Conservation (phyloP, 768 basidiomycete species). For the Tylopilus sp. region DNA sequence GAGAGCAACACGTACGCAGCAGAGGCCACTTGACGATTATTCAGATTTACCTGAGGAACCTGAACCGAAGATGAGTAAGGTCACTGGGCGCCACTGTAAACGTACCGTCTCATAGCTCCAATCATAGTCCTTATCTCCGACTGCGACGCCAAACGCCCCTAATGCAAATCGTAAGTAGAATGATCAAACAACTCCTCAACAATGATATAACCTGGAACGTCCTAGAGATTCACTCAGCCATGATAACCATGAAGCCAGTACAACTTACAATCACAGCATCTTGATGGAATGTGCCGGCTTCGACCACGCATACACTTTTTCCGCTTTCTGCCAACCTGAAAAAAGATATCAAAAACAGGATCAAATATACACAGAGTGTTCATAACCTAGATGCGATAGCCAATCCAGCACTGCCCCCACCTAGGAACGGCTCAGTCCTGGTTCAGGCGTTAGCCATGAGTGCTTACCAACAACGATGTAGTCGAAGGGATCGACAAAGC, state of each 20-base stretch:
- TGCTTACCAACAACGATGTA: slow-evolving; percentile 13
- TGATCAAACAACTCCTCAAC: neutral
- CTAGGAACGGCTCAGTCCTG: neutral
- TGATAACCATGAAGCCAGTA: neutral
- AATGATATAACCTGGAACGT: slow-evolving; percentile 15
- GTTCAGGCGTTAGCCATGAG: neutral
- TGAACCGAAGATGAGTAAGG: neutral
- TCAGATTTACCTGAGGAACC: slow-evolving; percentile 14
- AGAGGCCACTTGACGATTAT: neutral
- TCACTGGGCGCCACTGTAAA: neutral
- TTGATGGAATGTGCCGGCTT: slow-evolving; percentile 11
- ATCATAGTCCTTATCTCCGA: slow-evolving; percentile 8
- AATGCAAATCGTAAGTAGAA: neutral
- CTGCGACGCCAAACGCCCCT: slow-evolving; percentile 7
- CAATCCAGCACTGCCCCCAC: slow-evolving; percentile 16
- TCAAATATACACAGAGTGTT: neutral
- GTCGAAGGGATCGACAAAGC: neutral
- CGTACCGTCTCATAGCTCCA: slow-evolving; percentile 16
- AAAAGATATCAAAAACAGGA: neutral
- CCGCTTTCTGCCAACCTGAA: slow-evolving; percentile 12
- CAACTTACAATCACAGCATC: slow-evolving; percentile 13
- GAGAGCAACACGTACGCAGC: slow-evolving; percentile 3
- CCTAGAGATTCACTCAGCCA: slow-evolving; percentile 1
- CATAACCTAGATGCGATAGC: slow-evolving; percentile 1
- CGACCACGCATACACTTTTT: slow-evolving; percentile 16